These are phyloP conservation scores for Tetrahymena thermophila DNA, from an alignment of 73 alveolate genomes.

Conservation along the genomic window DNA sequence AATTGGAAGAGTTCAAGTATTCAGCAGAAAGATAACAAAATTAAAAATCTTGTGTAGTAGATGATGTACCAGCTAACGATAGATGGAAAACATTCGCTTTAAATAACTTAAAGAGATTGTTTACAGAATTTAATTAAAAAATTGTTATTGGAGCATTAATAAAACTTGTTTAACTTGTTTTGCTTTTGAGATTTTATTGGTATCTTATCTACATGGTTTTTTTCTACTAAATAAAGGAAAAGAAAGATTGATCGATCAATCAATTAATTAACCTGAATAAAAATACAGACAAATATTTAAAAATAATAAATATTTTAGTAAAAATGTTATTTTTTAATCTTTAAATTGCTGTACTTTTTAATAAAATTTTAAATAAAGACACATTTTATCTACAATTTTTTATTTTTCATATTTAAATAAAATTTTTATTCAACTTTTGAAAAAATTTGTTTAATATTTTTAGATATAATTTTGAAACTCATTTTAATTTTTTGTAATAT, in stretches of 20 bases:
- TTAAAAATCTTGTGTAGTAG: neutral
- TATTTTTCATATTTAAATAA: no score
- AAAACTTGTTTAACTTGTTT: neutral
- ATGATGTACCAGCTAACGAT: neutral
- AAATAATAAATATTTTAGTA: no score
- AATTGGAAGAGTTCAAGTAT: neutral
- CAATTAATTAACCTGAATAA: neutral
- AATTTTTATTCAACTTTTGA: no score
- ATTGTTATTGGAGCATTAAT: neutral
- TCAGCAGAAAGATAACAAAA: neutral
- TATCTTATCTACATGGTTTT: neutral
- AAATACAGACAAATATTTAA: no score
- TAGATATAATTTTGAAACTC: no score
- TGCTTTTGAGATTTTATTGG: neutral
- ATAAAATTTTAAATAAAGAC: no score
- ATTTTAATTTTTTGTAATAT: no score
- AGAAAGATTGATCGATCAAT: neutral
- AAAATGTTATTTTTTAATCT: no score
- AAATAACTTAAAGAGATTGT: neutral
- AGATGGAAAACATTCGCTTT: neutral
- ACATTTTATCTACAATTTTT: no score
- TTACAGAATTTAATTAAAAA: neutral
- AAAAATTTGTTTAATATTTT: no score
- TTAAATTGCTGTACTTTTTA: no score
- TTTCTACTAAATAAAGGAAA: neutral